phyloP scores from a whole-genome alignment of 176 grass and related monocot species.

The Typha latifolia region DNA sequence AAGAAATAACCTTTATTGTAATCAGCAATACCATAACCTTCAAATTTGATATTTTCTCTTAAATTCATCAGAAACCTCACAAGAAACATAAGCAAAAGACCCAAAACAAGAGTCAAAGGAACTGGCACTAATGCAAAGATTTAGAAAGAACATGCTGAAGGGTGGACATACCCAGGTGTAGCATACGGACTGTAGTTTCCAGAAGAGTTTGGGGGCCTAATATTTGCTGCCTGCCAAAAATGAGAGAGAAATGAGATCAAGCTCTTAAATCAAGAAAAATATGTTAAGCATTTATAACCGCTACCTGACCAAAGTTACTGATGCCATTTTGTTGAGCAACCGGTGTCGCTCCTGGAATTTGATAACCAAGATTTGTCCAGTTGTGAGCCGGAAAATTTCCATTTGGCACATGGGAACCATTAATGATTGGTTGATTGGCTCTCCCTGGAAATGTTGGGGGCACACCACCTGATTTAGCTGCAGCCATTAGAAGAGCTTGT shows the following conservation, averaged over 20 bases:
- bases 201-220: conserved; percentile 30
- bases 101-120: background rate
- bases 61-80: too few relatives aligned
- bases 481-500: conserved; percentile 84
- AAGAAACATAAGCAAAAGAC: too few relatives aligned
- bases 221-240: conserved; percentile 41
- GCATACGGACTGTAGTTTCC: conserved; percentile 44
- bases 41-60: too few relatives aligned
- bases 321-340: conserved; percentile 44
- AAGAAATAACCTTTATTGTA: too few relatives aligned
- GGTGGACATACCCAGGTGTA: conserved; percentile 45
- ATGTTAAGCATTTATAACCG: background rate
- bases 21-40: too few relatives aligned
- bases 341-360: conserved; percentile 35
- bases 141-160: background rate
- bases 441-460: conserved; percentile 31
- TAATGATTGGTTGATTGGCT: conserved; percentile 39
- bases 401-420: conserved; percentile 29
- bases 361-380: conserved; percentile 58
- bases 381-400: conserved; percentile 41
- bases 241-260: conserved; percentile 7
- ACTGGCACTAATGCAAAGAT: background rate
- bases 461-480: conserved; percentile 63
- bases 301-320: conserved; percentile 27
- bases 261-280: background rate